Evolutionary conservation across 2,329 filamentous ascomycete genomes (phyloP), one percentile per base, ranked within the genome.

Genomic region (Fusarium brachygibbosum): DNA sequence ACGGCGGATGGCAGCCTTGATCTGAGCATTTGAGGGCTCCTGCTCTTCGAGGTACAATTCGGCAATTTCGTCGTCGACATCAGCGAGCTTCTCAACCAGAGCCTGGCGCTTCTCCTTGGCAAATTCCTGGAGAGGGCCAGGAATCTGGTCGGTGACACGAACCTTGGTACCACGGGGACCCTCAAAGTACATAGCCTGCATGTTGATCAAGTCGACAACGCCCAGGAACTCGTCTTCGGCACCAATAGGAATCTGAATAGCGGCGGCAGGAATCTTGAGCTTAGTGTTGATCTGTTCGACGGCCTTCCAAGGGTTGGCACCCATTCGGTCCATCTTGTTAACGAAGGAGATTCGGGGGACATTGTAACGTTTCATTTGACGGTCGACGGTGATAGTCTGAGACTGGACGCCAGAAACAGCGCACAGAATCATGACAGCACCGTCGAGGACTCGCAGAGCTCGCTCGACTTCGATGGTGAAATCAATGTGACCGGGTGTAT

Each of bases 281-380:
- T 99, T 99, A 75, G 90, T 88, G 83, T 97, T 98, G 85, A 99
- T 98, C 82, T 98, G 94, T 40, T 99, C 95, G 59, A 99, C 90
- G 11, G 94, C 94, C 82, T 97, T 98, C 89, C 94, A 99, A 11
- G 96, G 96, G 79, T 99, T 98, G 70, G 96, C 93, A 63, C 96
- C 96, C 92, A 98, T 98, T 71, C 96, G 91, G 78, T 99, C 96
- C 95, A 99, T 98, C 87, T 99, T 99, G 85, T 99, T 99, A 79
- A 99, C 90, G 77, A 99, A 99, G 56, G 93, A 97, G 79, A 99
- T 90, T 74, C 96, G 88, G 65, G 96, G 96, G 68, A 99, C 91
- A 78, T 98, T 95, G 86, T 99, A 99, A 73, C 96, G 90, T 84
- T 94, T 93, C 96, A 99, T 99, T 84, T 99, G 96, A 74, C 96